Evolutionary conservation across 148 eudicot species (phyloP).

Genomic region (Amaranthus palmeri): DNA sequence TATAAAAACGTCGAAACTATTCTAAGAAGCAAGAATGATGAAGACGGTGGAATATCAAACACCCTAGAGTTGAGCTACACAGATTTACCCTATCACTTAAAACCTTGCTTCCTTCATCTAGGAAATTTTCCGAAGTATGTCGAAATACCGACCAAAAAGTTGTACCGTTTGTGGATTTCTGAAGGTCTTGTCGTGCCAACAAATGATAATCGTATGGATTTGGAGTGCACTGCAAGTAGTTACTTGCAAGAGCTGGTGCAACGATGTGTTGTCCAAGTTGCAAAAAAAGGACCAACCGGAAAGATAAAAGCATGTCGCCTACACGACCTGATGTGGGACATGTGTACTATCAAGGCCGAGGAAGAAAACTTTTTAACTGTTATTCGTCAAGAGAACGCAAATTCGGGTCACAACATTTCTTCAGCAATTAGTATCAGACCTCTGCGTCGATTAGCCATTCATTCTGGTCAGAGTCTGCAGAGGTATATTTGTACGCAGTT

Average conservation of each 20-base stretch:
- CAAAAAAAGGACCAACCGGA: background rate
- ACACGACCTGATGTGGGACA: constrained; percentile 26
- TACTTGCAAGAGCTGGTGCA: constrained; percentile 32
- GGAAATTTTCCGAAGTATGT: constrained; percentile 22
- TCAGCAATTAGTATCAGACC: background rate
- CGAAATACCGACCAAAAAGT: constrained; percentile 21
- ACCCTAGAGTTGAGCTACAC: constrained; percentile 24
- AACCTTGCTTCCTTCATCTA: constrained; percentile 36
- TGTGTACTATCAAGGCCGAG: constrained; percentile 16
- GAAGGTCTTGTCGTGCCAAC: constrained; percentile 26
- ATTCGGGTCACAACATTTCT: background rate
- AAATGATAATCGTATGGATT: background rate
- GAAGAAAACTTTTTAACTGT: constrained; percentile 25
- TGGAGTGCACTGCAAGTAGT: constrained; percentile 23
- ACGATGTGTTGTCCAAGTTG: constrained; percentile 32
- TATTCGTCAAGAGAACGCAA: background rate
- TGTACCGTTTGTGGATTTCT: constrained; percentile 32
- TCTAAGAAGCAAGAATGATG: background rate
- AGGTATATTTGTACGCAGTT: background rate
- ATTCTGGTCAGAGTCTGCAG: background rate
- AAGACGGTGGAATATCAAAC: background rate
- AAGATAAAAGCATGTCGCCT: constrained; percentile 20
- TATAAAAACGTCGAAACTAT: background rate
- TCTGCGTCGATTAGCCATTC: constrained; percentile 12
- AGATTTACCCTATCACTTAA: constrained; percentile 27